These are phyloP conservation scores for Byssothecium circinans DNA, from an alignment of 2,329 filamentous ascomycete species.

Conservation along the genomic window DNA sequence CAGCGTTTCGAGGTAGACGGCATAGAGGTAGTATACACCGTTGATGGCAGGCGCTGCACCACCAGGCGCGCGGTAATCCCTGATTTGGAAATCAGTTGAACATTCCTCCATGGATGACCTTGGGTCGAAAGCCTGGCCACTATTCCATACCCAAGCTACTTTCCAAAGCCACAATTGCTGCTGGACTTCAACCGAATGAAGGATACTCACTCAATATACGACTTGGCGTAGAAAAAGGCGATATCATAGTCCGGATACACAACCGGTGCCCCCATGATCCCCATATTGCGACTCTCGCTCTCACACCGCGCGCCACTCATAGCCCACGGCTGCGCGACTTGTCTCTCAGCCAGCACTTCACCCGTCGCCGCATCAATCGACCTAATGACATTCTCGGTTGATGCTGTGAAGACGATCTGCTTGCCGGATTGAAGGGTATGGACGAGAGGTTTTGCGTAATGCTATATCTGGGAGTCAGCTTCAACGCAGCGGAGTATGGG, in stretches of 20 bases:
- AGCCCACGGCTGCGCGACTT: conserved; percentile 18
- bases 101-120: no score
- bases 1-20: conserved; percentile 45
- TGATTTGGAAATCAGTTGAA: not conserved
- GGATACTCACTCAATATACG: conserved; percentile 25
- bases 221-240: conserved; percentile 32
- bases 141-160: no score
- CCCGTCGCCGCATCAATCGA: conserved; percentile 22
- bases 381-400: conserved; percentile 20
- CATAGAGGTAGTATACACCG: conserved; percentile 47
- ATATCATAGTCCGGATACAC: conserved; percentile 27
- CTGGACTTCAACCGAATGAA: not conserved
- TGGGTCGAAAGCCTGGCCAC: no score
- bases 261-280: conserved; percentile 24
- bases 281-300: conserved; percentile 15
- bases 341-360: conserved; percentile 15
- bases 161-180: no score
- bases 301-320: conserved; percentile 16
- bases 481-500: not conserved
- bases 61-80: conserved; percentile 26
- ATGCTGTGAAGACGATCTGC: conserved; percentile 23
- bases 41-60: conserved; percentile 38
- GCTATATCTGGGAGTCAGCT: conserved; percentile 18
- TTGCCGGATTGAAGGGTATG: conserved; percentile 43
- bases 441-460: conserved; percentile 54